Conservation (phyloP, 2,329 filamentous ascomycete genomes). For the Penicillium fuscoglaucum region DNA sequence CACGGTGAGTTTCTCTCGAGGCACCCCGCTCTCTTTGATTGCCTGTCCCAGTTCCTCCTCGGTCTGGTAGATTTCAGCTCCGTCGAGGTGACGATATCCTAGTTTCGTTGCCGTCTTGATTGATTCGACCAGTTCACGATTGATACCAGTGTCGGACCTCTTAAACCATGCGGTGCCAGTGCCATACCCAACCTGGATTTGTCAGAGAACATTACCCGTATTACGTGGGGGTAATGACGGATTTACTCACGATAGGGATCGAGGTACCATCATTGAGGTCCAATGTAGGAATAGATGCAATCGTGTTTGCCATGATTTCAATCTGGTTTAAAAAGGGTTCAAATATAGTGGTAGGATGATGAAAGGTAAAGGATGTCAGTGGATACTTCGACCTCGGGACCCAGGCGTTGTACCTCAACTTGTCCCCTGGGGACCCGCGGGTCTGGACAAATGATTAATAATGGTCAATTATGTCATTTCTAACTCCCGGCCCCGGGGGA, state of each 20-base stretch:
- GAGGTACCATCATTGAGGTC: slow-evolving; percentile 59
- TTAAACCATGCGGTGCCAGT: slow-evolving; percentile 68
- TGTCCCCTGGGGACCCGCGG: not conserved
- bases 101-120: slow-evolving; percentile 59
- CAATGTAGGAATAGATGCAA: slow-evolving; percentile 42
- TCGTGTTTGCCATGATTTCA: slow-evolving; percentile 9
- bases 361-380: not conserved
- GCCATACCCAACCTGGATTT: slow-evolving; percentile 57
- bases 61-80: slow-evolving; percentile 58
- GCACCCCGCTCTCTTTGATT: slow-evolving; percentile 49
- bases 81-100: slow-evolving; percentile 64
- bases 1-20: slow-evolving; percentile 52
- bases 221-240: not conserved
- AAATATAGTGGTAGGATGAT: not conserved
- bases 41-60: slow-evolving; percentile 52
- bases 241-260: slow-evolving; percentile 54
- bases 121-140: slow-evolving; percentile 56
- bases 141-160: slow-evolving; percentile 47
- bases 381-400: not conserved
- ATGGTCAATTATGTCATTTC: slow-evolving; percentile 23
- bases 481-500: not conserved
- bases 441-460: slow-evolving; percentile 17
- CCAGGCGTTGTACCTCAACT: not conserved
- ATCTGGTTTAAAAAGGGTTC: no score
- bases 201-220: slow-evolving; percentile 2